Percentiles rank a stretch among this genome's conserved stretches.
These are phyloP conservation scores for Drosera capensis DNA, from an alignment of 148 eudicot genomes.

Conservation along the genomic window DNA sequence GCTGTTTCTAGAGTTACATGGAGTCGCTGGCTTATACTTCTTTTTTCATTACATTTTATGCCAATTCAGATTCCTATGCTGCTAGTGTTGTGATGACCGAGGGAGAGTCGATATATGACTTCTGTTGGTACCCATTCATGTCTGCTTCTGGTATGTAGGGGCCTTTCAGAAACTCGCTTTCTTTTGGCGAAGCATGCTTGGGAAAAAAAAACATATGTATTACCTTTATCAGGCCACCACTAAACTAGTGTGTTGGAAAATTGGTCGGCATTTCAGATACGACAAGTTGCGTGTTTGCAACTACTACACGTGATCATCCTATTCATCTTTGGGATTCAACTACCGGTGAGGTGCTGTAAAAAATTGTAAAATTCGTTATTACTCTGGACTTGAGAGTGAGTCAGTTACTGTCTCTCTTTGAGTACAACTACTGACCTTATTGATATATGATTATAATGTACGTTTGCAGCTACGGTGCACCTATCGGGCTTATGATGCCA, in stretches of 20 bases:
- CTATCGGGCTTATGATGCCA: slow-evolving; percentile 90
- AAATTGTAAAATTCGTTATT: slow-evolving; percentile 3
- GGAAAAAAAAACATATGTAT: too few species aligned
- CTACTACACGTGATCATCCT: slow-evolving; percentile 92
- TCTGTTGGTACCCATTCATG: slow-evolving; percentile 95
- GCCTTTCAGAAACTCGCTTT: neutral
- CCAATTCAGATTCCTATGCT: slow-evolving; percentile 58
- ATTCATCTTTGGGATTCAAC: slow-evolving; percentile 95
- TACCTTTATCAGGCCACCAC: too few species aligned
- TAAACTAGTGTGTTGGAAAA: neutral
- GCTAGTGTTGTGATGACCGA: slow-evolving; percentile 52
- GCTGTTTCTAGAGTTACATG: neutral
- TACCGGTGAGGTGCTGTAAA: slow-evolving; percentile 79
- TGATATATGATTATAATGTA: slow-evolving; percentile 1
- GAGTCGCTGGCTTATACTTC: neutral
- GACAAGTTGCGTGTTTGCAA: slow-evolving; percentile 83
- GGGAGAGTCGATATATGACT: slow-evolving; percentile 95
- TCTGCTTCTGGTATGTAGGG: slow-evolving; percentile 62
- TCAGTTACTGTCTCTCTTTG: too few species aligned
- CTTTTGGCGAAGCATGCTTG: too few species aligned
- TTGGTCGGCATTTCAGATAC: slow-evolving; percentile 37
- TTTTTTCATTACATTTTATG: neutral
- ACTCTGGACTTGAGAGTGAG: neutral
- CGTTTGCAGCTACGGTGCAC: slow-evolving; percentile 87
- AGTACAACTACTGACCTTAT: neutral